Percentiles rank a stretch among this genome's conserved stretches.
Conservation (phyloP, 768 basidiomycete species). For the Trametes cinnabarina region DNA sequence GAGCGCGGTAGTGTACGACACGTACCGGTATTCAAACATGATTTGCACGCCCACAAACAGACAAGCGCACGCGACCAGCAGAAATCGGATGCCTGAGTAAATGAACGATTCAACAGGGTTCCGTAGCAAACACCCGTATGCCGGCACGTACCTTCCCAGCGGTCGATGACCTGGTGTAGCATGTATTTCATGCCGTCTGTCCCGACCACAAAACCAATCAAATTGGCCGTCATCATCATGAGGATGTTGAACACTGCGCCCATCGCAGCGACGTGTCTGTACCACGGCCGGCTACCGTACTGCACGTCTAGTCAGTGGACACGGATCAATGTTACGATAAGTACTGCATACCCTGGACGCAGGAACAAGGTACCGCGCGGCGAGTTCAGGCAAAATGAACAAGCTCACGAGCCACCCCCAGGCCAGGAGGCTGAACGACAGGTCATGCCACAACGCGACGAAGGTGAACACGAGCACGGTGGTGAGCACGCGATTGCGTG, state of each 20-base stretch:
- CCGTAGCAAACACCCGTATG: background rate
- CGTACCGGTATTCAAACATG: constrained; percentile 95
- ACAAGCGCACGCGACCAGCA: constrained; percentile 55
- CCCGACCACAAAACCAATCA: constrained; percentile 93
- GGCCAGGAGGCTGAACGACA: constrained; percentile 80
- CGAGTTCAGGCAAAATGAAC: constrained; percentile 85
- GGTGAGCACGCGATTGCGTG: constrained; percentile 53
- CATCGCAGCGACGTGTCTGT: constrained; percentile 77
- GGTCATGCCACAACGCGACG: constrained; percentile 96
- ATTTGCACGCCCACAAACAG: constrained; percentile 83
- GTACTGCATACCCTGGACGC: constrained; percentile 49
- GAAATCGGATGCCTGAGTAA: constrained; percentile 60
- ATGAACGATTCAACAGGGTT: background rate
- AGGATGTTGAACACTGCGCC: constrained; percentile 84
- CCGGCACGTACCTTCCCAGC: constrained; percentile 34
- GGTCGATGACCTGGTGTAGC: constrained; percentile 56
- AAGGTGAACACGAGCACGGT: constrained; percentile 88
- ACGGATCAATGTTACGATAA: background rate
- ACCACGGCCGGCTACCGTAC: constrained; percentile 75
- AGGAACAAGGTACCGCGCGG: constrained; percentile 60
- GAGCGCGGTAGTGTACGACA: background rate
- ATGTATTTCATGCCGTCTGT: constrained; percentile 75
- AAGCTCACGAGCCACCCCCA: constrained; percentile 97
- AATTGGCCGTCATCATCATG: constrained; percentile 89
- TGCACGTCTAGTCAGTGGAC: constrained; percentile 28